phyloP scores from a whole-genome alignment of 805 yeast species.

The Sugiyamaella smithiae region DNA sequence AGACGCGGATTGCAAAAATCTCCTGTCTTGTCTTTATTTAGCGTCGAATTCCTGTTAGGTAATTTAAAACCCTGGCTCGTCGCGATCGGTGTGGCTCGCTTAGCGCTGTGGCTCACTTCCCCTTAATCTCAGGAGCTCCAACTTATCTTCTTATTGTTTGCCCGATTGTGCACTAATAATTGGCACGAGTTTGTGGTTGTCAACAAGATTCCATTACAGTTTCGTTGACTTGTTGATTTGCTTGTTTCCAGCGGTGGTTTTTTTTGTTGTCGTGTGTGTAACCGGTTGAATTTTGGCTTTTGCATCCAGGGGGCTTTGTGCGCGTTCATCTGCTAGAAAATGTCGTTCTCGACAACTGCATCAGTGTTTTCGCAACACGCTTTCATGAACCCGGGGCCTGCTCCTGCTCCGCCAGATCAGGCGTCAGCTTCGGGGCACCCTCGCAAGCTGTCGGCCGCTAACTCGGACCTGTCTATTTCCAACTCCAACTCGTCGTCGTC shows the following conservation, averaged over 20 bases:
- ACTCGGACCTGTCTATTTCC: constrained; percentile 2
- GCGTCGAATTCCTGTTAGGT: constrained; percentile 3
- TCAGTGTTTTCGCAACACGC: constrained; percentile 44
- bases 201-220: too few species aligned
- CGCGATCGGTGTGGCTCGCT: constrained; percentile 6
- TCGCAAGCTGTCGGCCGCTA: constrained; percentile 4
- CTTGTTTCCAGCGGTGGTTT: too few species aligned
- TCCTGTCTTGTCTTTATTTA: too few species aligned
- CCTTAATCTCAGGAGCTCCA: not conserved
- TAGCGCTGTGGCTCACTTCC: constrained; percentile 1
- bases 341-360: constrained; percentile 48
- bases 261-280: too few species aligned
- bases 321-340: constrained; percentile 14
- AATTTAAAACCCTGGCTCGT: constrained; percentile 4
- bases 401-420: constrained; percentile 48
- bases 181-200: too few species aligned
- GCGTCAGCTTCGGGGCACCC: constrained; percentile 1
- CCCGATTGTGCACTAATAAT: too few species aligned
- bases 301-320: not conserved
- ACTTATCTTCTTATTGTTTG: not conserved
- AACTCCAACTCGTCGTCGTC: constrained; percentile 21
- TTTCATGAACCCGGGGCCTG: constrained; percentile 55
- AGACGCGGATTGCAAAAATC: too few species aligned
- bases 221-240: too few species aligned
- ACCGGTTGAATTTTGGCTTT: too few species aligned